Conservation (phyloP, 441 rosid genomes). For the Erodium texanum region DNA sequence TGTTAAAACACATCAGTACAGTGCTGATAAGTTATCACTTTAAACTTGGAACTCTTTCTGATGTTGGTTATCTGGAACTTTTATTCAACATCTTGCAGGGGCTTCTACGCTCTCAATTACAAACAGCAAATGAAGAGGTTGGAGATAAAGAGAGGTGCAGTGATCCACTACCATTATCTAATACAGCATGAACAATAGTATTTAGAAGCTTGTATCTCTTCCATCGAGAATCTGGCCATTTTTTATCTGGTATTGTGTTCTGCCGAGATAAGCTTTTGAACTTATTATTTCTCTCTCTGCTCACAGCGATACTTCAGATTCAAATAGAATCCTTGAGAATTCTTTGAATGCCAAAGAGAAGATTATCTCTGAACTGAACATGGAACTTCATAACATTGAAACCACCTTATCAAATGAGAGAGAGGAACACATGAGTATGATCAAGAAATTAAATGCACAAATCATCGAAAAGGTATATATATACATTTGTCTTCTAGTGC, state of each 20-base stretch:
- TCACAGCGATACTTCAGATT: slow-evolving; percentile 67
- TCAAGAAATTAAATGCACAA: slow-evolving; percentile 62
- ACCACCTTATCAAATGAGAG: slow-evolving; percentile 70
- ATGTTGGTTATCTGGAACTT: slow-evolving; percentile 12
- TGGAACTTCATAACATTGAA: slow-evolving; percentile 88
- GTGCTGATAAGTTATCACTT: neutral
- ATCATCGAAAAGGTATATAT: slow-evolving; percentile 75
- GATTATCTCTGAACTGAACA: slow-evolving; percentile 85
- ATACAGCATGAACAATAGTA: neutral
- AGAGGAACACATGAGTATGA: slow-evolving; percentile 72
- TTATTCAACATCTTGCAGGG: slow-evolving; percentile 46
- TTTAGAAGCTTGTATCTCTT: slow-evolving; percentile 6
- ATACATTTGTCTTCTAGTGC: neutral
- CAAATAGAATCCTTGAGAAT: slow-evolving; percentile 76
- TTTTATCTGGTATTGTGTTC: slow-evolving; percentile 10
- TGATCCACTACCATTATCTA: neutral
- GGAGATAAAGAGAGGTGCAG: slow-evolving; percentile 66
- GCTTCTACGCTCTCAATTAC: slow-evolving; percentile 72
- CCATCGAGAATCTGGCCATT: neutral
- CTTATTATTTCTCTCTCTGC: slow-evolving; percentile 18
- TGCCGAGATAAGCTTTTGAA: slow-evolving; percentile 11
- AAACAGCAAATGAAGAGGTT: slow-evolving; percentile 78
- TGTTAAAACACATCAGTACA: neutral
- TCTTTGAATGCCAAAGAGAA: slow-evolving; percentile 76
- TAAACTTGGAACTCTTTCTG: slow-evolving; percentile 6